phyloP scores from a whole-genome alignment of 1,284 basidiomycete genomes.

The Ustilago loliicola region DNA sequence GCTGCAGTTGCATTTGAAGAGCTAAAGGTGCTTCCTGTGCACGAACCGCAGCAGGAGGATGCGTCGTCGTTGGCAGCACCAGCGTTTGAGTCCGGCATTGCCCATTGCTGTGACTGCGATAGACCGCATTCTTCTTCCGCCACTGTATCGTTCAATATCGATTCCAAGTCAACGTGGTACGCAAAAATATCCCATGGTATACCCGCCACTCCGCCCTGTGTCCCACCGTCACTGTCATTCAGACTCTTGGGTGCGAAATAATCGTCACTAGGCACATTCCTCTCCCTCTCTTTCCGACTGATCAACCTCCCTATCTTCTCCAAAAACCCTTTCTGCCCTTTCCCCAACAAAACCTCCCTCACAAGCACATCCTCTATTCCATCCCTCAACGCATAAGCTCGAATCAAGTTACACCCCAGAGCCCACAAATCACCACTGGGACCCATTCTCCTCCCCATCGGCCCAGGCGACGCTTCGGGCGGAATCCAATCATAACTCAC shows the following conservation, averaged over 20 bases:
- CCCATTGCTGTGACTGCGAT: background rate
- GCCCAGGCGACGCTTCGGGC: constrained; percentile 61
- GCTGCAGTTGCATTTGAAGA: background rate
- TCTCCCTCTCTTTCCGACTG: constrained; percentile 15
- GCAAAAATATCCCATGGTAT: constrained; percentile 43
- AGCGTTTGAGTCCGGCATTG: background rate
- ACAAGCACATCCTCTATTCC: constrained; percentile 60
- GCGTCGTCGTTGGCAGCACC: background rate
- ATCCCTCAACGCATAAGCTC: constrained; percentile 66
- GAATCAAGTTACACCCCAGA: constrained; percentile 65
- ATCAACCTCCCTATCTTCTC: constrained; percentile 42
- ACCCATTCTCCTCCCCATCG: constrained; percentile 63
- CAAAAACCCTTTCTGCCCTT: constrained; percentile 57
- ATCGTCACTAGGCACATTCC: constrained; percentile 3
- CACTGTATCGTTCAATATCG: constrained; percentile 30
- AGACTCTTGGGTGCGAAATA: constrained; percentile 29
- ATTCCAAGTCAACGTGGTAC: constrained; percentile 35
- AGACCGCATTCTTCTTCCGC: constrained; percentile 19
- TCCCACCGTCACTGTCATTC: background rate
- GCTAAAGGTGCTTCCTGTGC: background rate
- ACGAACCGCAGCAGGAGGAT: constrained; percentile 16
- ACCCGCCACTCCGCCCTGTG: background rate
- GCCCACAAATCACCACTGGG: constrained; percentile 67
- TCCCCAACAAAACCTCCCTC: constrained; percentile 59
- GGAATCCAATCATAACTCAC: constrained; percentile 68